A percentile compares a stretch with the other conserved stretches of the same genome.
Conservation (phyloP, 2,329 filamentous ascomycete species). For the Acephala macrosclerotiorum region DNA sequence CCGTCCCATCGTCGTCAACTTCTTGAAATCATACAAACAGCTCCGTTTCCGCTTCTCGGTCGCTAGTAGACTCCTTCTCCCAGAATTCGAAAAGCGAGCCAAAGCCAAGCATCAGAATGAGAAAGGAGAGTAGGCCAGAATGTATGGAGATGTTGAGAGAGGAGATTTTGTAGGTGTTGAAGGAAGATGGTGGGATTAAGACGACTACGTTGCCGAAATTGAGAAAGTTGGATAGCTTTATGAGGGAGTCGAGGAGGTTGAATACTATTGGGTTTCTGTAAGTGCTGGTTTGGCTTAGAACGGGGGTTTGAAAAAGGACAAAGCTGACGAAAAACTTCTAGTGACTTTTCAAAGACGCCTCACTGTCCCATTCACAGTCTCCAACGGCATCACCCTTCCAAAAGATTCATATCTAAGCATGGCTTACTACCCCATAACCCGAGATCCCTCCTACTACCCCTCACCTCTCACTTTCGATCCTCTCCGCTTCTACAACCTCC, state of each 20-base stretch:
- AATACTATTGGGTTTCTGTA: constrained; percentile 7
- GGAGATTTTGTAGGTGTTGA: background rate
- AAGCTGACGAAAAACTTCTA: background rate
- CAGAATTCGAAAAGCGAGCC: background rate
- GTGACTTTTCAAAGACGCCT: constrained; percentile 4
- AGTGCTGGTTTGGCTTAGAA: background rate
- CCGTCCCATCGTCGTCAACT: background rate
- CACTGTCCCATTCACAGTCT: background rate
- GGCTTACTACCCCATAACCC: background rate
- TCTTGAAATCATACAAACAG: background rate
- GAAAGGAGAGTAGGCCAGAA: background rate
- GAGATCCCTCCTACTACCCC: background rate
- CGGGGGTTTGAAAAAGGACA: background rate
- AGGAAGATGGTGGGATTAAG: constrained; percentile 4
- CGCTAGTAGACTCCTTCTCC: background rate
- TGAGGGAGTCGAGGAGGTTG: constrained; percentile 2
- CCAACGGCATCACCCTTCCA: background rate
- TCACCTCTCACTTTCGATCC: background rate
- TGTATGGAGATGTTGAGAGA: background rate
- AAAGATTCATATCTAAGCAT: background rate
- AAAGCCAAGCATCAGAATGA: background rate
- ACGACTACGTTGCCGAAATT: background rate
- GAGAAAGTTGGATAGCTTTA: constrained; percentile 8
- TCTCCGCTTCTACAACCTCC: constrained; percentile 8
- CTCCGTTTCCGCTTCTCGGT: background rate